Evolutionary conservation across 2,329 filamentous ascomycete genomes (phyloP).

Genomic region (Aspergillus proliferans): DNA sequence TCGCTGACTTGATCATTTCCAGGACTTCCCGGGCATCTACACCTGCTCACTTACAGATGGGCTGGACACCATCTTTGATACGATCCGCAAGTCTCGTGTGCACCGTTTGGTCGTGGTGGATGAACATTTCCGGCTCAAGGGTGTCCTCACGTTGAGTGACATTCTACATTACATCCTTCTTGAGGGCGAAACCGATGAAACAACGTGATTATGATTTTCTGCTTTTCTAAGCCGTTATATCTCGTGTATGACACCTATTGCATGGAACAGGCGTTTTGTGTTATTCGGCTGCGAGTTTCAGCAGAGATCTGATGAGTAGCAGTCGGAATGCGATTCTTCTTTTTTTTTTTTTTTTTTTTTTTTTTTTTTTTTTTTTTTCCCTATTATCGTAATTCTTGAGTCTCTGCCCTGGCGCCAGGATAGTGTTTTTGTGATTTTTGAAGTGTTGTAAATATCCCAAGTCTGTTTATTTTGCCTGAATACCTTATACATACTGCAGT

Average conservation of each 20-base stretch:
- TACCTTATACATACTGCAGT: too few relatives aligned
- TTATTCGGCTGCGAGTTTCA: neutral
- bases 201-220: constrained; percentile 17
- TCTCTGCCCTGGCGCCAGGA: too few relatives aligned
- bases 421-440: too few relatives aligned
- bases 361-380: too few relatives aligned
- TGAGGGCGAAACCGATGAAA: constrained; percentile 62
- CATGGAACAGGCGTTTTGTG: constrained; percentile 29
- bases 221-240: neutral
- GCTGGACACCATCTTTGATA: constrained; percentile 93
- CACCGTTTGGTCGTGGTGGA: constrained; percentile 91
- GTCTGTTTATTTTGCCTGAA: too few relatives aligned
- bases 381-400: too few relatives aligned
- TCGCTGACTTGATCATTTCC: constrained; percentile 4
- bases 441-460: too few relatives aligned
- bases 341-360: neutral
- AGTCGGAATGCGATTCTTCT: neutral
- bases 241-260: constrained; percentile 19
- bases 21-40: constrained; percentile 93
- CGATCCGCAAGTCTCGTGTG: constrained; percentile 87
- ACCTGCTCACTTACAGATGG: constrained; percentile 89
- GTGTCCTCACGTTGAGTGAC: constrained; percentile 88
- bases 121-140: constrained; percentile 76
- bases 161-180: constrained; percentile 92
- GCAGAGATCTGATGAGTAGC: neutral